Evolutionary conservation across 768 basidiomycete species (phyloP), one percentile per base, ranked within the genome.

Genomic region (Pleurotus djamor): DNA sequence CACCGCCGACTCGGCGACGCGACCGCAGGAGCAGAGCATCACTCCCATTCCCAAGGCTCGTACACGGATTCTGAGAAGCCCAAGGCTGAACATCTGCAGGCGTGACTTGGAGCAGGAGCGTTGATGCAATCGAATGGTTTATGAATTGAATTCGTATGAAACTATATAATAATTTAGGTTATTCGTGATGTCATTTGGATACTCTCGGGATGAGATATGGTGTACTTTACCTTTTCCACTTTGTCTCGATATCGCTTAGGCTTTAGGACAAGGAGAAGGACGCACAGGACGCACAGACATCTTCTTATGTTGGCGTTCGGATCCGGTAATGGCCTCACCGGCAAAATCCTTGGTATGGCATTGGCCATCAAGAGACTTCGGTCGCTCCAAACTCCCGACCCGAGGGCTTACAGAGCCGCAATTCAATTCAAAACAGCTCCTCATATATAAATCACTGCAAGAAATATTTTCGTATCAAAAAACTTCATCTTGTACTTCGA

Each of bases 1-100:
- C 60, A 61, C 34, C 62, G 59, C 12, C 7, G 51, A 60, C 14
- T 32, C n/a, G 52, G 51, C 17, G 50, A 52, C 21, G 21, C 21
- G 36, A 34, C 41, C 14, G 14, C 10, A 12, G 35, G 45, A 47
- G 45, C 36, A n/a, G 51, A 52, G 28, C n/a, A 14, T n/a, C 51
- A 36, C 51, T 5, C 51, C 8, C 35, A 36, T n/a, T 35, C 34
- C 14, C 34, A 52, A 7, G 16, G n/a, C 37, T 36, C 51, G 14
- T 34, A 52, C 8, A 16, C 51, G n/a, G 51, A 52, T 16, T 52
- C 51, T 5, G 28, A n/a, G 8, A 52, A 52, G 32, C 51, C n/a
- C 14, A 33, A 36, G 6, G n/a, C 32, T 36, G 51, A 52, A 38
- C 35, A 16, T 14, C 51, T 36, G 10, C 32, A 6, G 51, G 51